phyloP scores from a whole-genome alignment of 352 stramenopile species.

The Pythium oligandrum region DNA sequence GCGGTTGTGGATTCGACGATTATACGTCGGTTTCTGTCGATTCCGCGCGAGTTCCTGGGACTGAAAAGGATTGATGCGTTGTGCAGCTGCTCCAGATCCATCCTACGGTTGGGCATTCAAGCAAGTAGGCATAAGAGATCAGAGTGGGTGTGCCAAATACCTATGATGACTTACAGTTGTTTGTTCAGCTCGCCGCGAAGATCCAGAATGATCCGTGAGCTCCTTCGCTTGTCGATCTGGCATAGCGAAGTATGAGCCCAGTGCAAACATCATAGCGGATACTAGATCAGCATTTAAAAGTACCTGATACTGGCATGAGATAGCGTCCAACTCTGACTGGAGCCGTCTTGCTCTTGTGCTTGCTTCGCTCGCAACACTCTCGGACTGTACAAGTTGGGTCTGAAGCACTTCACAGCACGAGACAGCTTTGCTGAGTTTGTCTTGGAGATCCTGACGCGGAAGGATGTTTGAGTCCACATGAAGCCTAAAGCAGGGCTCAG shows the following conservation, averaged over 20 bases:
- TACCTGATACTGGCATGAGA: slow-evolving; percentile 18
- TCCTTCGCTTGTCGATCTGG: slow-evolving; percentile 20
- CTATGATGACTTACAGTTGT: slow-evolving; percentile 15
- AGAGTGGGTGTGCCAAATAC: no score
- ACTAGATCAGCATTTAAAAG: background rate
- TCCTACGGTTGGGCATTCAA: slow-evolving; percentile 3
- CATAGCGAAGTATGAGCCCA: no score
- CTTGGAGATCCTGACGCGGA: slow-evolving; percentile 10
- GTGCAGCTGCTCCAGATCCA: slow-evolving; percentile 25
- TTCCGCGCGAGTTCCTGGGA: slow-evolving; percentile 26
- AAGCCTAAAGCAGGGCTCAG: background rate
- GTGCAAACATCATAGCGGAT: background rate
- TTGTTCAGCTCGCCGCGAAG: slow-evolving; percentile 24
- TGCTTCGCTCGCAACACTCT: slow-evolving; percentile 2
- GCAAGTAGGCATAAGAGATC: no score
- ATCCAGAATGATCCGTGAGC: slow-evolving; percentile 22
- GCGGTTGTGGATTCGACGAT: background rate
- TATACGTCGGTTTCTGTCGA: slow-evolving; percentile 21
- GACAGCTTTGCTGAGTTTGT: slow-evolving; percentile 13
- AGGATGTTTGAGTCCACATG: background rate
- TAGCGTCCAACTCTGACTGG: slow-evolving; percentile 11
- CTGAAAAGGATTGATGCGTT: slow-evolving; percentile 22
- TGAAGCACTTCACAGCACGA: slow-evolving; percentile 21
- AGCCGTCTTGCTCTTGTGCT: slow-evolving; percentile 4
- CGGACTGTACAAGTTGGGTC: slow-evolving; percentile 6